phyloP scores from a whole-genome alignment of 768 basidiomycete species.

The Boletus pseudopeckii region DNA sequence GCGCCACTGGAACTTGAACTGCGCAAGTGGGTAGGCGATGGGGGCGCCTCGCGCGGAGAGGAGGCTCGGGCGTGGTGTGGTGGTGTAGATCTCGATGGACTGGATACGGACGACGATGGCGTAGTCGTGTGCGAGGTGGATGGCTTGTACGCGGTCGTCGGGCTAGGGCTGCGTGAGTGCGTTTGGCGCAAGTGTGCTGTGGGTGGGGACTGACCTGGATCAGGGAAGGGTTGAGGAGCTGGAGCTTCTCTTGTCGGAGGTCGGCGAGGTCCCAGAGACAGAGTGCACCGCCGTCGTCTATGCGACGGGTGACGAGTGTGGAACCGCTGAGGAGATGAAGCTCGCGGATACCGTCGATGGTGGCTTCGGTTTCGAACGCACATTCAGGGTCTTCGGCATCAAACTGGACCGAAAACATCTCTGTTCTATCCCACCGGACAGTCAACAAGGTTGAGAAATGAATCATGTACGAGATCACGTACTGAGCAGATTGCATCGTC shows the following conservation, averaged over 20 bases:
- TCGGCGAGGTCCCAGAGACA: slow-evolving; percentile 36
- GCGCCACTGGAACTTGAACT: slow-evolving; percentile 53
- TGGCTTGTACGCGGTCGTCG: slow-evolving; percentile 42
- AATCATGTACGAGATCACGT: background rate
- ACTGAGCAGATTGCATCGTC: slow-evolving; percentile 45
- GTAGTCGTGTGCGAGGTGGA: slow-evolving; percentile 41
- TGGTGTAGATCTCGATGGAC: slow-evolving; percentile 42
- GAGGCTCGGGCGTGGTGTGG: slow-evolving; percentile 24
- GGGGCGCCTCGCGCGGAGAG: slow-evolving; percentile 12
- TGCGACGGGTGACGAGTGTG: slow-evolving; percentile 37
- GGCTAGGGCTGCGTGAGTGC: background rate
- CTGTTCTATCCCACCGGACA: slow-evolving; percentile 31
- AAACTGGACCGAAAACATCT: slow-evolving; percentile 41
- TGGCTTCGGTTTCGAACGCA: slow-evolving; percentile 34
- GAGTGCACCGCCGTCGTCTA: slow-evolving; percentile 27
- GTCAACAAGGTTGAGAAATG: background rate
- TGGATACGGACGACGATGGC: slow-evolving; percentile 44
- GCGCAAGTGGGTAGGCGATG: slow-evolving; percentile 42
- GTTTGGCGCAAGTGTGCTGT: background rate
- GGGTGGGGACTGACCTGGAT: slow-evolving; percentile 25
- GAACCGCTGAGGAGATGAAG: slow-evolving; percentile 37
- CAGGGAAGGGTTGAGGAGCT: slow-evolving; percentile 36
- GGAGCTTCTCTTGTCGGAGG: slow-evolving; percentile 28
- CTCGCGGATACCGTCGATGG: slow-evolving; percentile 33
- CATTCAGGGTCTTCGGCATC: slow-evolving; percentile 33